These are phyloP conservation scores for Backusella circina DNA, from an alignment of 192 early-diverging fungal species.

Conservation along the genomic window DNA sequence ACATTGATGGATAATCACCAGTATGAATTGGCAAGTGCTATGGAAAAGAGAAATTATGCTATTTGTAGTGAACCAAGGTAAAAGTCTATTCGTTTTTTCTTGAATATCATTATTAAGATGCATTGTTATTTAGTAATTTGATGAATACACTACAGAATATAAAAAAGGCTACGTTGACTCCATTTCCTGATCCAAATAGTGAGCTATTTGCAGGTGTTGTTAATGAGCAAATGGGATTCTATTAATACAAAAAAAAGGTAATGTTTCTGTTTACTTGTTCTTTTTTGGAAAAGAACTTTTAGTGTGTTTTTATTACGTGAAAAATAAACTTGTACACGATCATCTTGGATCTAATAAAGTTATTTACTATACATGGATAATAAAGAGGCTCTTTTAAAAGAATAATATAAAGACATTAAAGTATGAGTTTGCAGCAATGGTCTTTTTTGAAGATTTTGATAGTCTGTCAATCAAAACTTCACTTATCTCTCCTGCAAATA, in stretches of 20 bases:
- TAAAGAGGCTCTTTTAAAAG: too few relatives aligned
- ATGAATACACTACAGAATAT: neutral
- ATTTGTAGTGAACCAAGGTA: slow-evolving; percentile 42
- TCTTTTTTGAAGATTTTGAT: too few relatives aligned
- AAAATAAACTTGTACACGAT: too few relatives aligned
- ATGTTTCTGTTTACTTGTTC: too few relatives aligned
- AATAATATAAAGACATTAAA: too few relatives aligned
- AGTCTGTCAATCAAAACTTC: too few relatives aligned
- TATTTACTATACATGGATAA: too few relatives aligned
- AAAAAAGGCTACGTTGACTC: neutral
- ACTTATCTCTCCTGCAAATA: too few relatives aligned
- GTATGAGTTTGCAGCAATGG: too few relatives aligned
- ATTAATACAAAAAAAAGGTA: neutral
- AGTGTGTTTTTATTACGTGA: too few relatives aligned
- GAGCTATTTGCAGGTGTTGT: slow-evolving; percentile 2
- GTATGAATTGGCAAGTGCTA: slow-evolving; percentile 69
- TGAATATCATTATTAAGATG: neutral
- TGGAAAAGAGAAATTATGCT: slow-evolving; percentile 55
- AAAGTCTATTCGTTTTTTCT: neutral
- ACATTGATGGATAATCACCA: slow-evolving; percentile 88
- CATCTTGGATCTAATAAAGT: too few relatives aligned
- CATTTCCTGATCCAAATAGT: neutral
- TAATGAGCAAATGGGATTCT: neutral
- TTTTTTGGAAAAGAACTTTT: too few relatives aligned
- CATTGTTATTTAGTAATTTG: neutral